Evolutionary conservation across 257 asterid species (phyloP), one percentile per base, ranked within the genome.

Genomic region (Verbascum thapsus): DNA sequence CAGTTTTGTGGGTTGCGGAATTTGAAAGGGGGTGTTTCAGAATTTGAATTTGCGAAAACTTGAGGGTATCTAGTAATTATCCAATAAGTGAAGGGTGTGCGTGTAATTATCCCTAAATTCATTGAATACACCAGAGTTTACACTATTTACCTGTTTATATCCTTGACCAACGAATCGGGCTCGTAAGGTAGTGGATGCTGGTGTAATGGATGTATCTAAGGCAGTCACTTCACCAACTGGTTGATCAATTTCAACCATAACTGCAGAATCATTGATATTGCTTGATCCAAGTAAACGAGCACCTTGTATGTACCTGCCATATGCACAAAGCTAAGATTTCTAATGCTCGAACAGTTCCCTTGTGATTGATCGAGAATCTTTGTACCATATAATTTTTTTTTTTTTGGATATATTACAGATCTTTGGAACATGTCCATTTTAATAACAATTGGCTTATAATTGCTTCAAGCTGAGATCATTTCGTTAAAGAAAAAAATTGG

Each of bases 141-240:
- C 34, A 6, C 48, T 38, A 0, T 22, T 51, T 72, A 90, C 98
- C 95, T 91, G 98, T 75, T 88, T 91, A 79, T 91, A 88, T 19
- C 96, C 98, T 72, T 91, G 96, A 65, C 98, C 98, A 45, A 88
- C 75, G 54, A 91, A 81, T 13, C 92, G 95, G 45, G 92, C 82
- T 35, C 65, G 96, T 20, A 81, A 58, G 32, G 92, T 67, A 67
- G 85, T 11, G 38, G 86, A 69, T 49, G 76, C 42, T 39, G 76
- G 72, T 37, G 70, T 49, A 30, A 69, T 49, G 0, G 84, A 63
- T 66, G 74, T 19, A 20, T 58, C 58, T 38, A 68, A 56, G 8
- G 68, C 70, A 50, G 80, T 66, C 65, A 56, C 56, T 67, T 81
- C 84, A 12, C 85, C 63, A 57, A 61, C 79, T 57, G 82, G 69